These are phyloP conservation scores for Phaeodactylum tricornutum DNA, from an alignment of 108 stramenopile genomes.

Conservation along the genomic window DNA sequence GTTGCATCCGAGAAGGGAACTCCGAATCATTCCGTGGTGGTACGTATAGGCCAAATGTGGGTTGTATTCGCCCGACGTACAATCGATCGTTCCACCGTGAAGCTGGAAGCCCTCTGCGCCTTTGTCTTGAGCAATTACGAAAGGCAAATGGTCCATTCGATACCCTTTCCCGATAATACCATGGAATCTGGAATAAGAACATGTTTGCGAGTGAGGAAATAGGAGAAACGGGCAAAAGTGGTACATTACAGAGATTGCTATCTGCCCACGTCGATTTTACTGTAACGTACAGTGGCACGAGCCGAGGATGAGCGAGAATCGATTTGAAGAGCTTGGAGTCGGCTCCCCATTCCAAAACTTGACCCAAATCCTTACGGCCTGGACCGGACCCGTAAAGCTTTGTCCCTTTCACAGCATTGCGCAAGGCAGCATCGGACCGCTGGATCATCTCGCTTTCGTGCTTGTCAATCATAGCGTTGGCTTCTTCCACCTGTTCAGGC, in stretches of 20 bases:
- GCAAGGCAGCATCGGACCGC: slow-evolving; percentile 46
- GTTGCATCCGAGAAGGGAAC: slow-evolving; percentile 65
- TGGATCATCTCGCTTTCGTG: slow-evolving; percentile 56
- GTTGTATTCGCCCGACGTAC: slow-evolving; percentile 72
- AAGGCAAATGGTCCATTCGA: slow-evolving; percentile 86
- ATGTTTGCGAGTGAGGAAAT: background rate
- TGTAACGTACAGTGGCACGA: slow-evolving; percentile 42
- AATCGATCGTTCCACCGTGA: slow-evolving; percentile 87
- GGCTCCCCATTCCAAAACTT: slow-evolving; percentile 76
- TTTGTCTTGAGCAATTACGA: slow-evolving; percentile 69
- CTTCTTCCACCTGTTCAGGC: slow-evolving; percentile 55
- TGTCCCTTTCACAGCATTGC: slow-evolving; percentile 64
- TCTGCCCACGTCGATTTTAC: background rate
- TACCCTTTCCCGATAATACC: slow-evolving; percentile 85
- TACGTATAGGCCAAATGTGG: slow-evolving; percentile 75
- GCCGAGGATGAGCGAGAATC: slow-evolving; percentile 75
- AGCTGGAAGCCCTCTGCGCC: slow-evolving; percentile 87
- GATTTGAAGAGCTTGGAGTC: slow-evolving; percentile 70
- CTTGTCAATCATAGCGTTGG: slow-evolving; percentile 69
- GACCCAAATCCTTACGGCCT: slow-evolving; percentile 78
- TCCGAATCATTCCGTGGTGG: slow-evolving; percentile 56
- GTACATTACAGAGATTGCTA: background rate
- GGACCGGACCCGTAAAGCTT: slow-evolving; percentile 63
- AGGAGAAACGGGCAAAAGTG: background rate
- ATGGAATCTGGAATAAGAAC: slow-evolving; percentile 31